Base-by-base conservation (phyloP, 2,329 filamentous ascomycete species). In the Fusarium compactum region DNA sequence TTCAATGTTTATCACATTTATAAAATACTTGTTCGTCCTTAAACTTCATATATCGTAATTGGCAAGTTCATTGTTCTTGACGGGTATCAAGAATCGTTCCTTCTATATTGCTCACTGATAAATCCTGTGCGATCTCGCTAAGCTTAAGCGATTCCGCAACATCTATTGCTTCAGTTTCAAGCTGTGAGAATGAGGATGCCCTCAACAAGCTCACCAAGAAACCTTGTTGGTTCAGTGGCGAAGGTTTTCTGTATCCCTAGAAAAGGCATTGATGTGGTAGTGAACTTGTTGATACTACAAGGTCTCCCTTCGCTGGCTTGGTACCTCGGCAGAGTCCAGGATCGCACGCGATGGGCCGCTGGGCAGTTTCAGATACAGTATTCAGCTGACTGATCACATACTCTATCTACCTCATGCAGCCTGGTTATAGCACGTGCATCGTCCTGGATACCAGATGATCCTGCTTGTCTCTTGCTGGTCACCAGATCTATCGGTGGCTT, bases 161-260 rank as follows among this genome's bases (percentile, higher is more conserved):
- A n/a, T 38, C 18, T 3, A 3, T 6, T 15, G 2, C 2, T 38
- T 5, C 8, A 25, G 15, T 20, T 22, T 25, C 25, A 3, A 20
- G 0, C 6, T 9, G 12, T 11, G 8, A 41, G 6, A 20, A 12
- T n/a, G 7, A 2, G 0, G 0, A 0, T 0, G 2, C 1, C 22
- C 5, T 10, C 3, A 52, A 32, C 14, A 18, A 61, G 10, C 10
- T 25, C 7, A 2, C 20, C 8, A 24, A 24, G 10, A 50, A 50
- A 44, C 44, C 54, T 55, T 34, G 58, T 50, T 61, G 56, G 56
- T 38, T 62, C 38, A 53, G 38, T 61, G 45, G 38, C 53, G 53
- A 53, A 62, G 59, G 27, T 11, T 29, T 29, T 11, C 10, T 44
- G 44, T 51, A 61, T 62, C 59, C 40, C 59, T 62, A 62, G 56